Evolutionary conservation across 495 filamentous ascomycete species (phyloP).

Genomic region (Aspergillus funiculosus): DNA sequence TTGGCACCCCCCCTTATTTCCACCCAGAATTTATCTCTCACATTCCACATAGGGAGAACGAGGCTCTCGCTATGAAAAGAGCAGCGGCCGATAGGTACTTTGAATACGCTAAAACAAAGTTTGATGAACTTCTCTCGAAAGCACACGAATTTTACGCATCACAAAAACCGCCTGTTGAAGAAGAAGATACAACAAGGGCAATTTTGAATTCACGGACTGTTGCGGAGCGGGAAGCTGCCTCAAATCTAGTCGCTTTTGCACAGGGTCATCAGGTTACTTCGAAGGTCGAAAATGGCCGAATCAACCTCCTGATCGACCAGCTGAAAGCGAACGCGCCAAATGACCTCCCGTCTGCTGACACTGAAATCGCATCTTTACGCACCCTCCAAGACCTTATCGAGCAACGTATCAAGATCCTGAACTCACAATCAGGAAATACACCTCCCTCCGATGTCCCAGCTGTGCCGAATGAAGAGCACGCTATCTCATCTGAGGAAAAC

Average conservation of each 20-base stretch:
- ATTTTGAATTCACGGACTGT: constrained; percentile 24
- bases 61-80: constrained; percentile 15
- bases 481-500: not conserved
- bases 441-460: not conserved
- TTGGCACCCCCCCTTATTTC: constrained; percentile 17
- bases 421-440: not conserved
- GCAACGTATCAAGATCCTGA: constrained; percentile 21
- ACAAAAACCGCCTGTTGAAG: constrained; percentile 6
- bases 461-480: not conserved
- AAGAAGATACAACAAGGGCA: constrained; percentile 16
- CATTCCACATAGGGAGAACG: constrained; percentile 19
- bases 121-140: constrained; percentile 21
- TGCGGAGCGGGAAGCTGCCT: constrained; percentile 27
- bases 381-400: constrained; percentile 27
- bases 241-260: constrained; percentile 27
- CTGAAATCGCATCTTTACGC: constrained; percentile 25
- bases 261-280: constrained; percentile 10
- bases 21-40: not conserved
- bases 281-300: constrained; percentile 11
- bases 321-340: constrained; percentile 23
- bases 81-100: constrained; percentile 19
- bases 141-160: constrained; percentile 23
- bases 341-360: constrained; percentile 18
- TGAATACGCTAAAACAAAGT: constrained; percentile 21
- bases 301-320: constrained; percentile 27